Evolutionary conservation across 2,329 filamentous ascomycete genomes (phyloP), one percentile per base, ranked within the genome.

Genomic region (Ceratocystis variospora): DNA sequence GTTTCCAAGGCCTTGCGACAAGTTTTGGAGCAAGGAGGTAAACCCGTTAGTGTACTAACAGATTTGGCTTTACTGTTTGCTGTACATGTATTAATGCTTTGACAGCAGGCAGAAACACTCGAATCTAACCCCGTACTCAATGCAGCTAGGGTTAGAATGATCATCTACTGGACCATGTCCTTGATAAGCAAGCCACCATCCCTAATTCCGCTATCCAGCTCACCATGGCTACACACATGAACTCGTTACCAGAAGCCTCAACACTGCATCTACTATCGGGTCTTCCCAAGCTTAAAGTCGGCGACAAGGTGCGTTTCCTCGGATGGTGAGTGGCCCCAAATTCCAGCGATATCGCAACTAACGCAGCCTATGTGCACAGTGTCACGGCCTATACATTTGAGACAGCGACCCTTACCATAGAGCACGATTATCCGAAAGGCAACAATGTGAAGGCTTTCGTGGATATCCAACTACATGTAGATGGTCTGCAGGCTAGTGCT

Each of bases 221-320:
- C 55, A 37, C 3, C 22, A 59, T 19, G 28, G 15, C 10, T 12
- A n/a, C 28, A 59, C 28, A 19, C 25, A 59, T 83, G 81, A 81
- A 80, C 22, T 76, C 76, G 69, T 83, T 81, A 7, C 88, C 89
- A 33, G 77, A 83, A 41, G 82, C 90, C 5, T 87, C 86, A 25
- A 79, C 77, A 67, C 78, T 86, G 50, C 84, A 86, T 68, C 84
- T 90, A 68, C 79, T 93, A 65, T 83, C 82, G 15, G 78, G 82
- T 66, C 76, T 92, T 15, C 77, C 81, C 2, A 72, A 73, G 63
- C 77, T 78, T 62, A 72, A 77, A n/a, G 70, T 77, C 15, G 83
- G 83, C 50, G 83, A 85, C n/a, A 97, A 97, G 77, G 87, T 96
- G 68, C 87, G 93, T 68, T 96, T 97, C 75, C 77, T 97, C 63